These are phyloP conservation scores for Andrographis paniculata DNA, from an alignment of 305 asterid genomes.

Conservation along the genomic window DNA sequence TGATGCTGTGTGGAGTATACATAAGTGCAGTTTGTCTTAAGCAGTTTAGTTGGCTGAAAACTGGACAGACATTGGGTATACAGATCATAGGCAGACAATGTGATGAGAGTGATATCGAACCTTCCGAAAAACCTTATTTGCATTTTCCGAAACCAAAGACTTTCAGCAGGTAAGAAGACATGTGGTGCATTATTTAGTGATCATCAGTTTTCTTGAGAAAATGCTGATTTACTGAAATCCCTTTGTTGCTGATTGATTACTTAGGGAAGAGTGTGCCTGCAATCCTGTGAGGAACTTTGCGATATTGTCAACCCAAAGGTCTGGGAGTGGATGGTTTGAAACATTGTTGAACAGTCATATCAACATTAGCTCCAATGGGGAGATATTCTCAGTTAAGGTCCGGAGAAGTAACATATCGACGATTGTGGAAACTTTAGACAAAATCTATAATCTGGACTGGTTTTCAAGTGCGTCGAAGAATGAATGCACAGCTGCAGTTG, in stretches of 20 bases:
- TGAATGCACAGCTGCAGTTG: conserved; percentile 62
- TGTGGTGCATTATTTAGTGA: neutral
- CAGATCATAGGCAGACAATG: conserved; percentile 48
- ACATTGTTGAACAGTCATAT: conserved; percentile 80
- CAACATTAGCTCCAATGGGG: conserved; percentile 90
- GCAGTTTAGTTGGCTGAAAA: conserved; percentile 41
- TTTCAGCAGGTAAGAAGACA: conserved; percentile 52
- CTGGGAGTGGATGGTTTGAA: conserved; percentile 99
- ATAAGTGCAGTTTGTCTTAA: conserved; percentile 62
- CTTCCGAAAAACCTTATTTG: conserved; percentile 48
- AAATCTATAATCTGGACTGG: conserved; percentile 48
- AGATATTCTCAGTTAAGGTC: conserved; percentile 75
- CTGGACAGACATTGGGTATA: conserved; percentile 22
- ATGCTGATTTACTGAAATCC: conserved; percentile 15
- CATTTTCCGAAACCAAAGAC: conserved; percentile 77
- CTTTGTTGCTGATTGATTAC: conserved; percentile 18
- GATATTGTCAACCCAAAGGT: conserved; percentile 82
- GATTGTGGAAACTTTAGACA: conserved; percentile 56
- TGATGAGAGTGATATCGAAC: conserved; percentile 33
- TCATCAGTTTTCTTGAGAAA: conserved; percentile 1
- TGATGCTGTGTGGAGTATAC: conserved; percentile 70
- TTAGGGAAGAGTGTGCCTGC: conserved; percentile 82
- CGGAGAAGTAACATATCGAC: conserved; percentile 64
- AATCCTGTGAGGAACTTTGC: conserved; percentile 69
- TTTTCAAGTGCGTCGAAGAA: conserved; percentile 62